A percentile compares a stretch with the other conserved stretches of the same genome.
These are phyloP conservation scores for Aspergillus asperescens DNA, from an alignment of 495 filamentous ascomycete species.

Conservation along the genomic window DNA sequence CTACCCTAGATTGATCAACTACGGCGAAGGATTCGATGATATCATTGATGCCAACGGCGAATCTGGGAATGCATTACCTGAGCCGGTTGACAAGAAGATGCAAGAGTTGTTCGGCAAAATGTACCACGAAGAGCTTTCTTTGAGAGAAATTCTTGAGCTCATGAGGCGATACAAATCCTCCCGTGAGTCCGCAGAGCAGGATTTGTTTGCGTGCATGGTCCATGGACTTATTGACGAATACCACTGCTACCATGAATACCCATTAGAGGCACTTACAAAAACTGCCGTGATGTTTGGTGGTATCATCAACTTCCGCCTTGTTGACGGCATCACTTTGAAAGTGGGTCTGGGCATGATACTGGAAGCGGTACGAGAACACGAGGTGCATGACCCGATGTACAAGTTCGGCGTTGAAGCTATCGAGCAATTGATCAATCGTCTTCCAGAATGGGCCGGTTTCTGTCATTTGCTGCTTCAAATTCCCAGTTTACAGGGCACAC, in stretches of 20 bases:
- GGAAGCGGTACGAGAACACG: constrained; percentile 82
- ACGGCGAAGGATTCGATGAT: constrained; percentile 84
- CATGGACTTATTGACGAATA: constrained; percentile 98
- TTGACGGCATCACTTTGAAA: constrained; percentile 82
- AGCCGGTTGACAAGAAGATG: constrained; percentile 82
- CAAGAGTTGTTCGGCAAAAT: constrained; percentile 94
- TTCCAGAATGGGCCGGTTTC: constrained; percentile 90
- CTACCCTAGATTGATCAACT: constrained; percentile 95
- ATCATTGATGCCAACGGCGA: constrained; percentile 81
- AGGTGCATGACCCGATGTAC: constrained; percentile 82
- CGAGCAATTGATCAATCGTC: constrained; percentile 71
- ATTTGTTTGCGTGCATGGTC: constrained; percentile 97
- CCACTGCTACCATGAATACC: constrained; percentile 88
- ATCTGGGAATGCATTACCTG: constrained; percentile 69
- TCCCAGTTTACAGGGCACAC: constrained; percentile 73
- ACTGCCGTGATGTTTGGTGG: constrained; percentile 96
- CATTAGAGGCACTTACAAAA: constrained; percentile 85
- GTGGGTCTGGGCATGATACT: constrained; percentile 93
- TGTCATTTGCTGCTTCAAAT: constrained; percentile 77
- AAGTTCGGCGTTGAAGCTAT: constrained; percentile 98
- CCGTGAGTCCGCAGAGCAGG: constrained; percentile 73
- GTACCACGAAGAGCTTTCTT: constrained; percentile 82
- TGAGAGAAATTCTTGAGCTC: constrained; percentile 72
- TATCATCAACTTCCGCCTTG: constrained; percentile 87
- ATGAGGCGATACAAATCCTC: constrained; percentile 84